Evolutionary conservation across 1,284 basidiomycete genomes (phyloP), one percentile per base, ranked within the genome.

Genomic region (Naganishia cerealis): DNA sequence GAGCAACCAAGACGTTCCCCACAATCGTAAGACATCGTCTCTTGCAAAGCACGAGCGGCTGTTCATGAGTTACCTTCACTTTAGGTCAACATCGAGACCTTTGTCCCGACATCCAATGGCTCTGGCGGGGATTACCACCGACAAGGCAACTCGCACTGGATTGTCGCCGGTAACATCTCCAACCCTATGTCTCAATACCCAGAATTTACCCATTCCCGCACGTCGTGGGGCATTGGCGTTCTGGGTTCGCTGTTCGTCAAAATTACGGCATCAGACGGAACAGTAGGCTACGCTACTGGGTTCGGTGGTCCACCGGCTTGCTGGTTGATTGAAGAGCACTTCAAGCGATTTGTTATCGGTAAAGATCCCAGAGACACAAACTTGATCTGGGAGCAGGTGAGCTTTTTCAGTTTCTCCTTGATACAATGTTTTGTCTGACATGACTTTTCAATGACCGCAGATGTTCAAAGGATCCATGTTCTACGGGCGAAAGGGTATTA

Each of bases 281-380:
- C 81, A 0, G 76, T 81, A 52, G 82, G 84, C 21, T 82, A 84
- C 66, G 82, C 83, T 1, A 84, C 84, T n/a, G 81, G 81, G 21
- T 83, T 85, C 69, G 84, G 84, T 39, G 84, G 84, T 1, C 84
- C 83, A 1, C 84, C 84, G 2, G 83, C 83, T 0, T 85, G 84
- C 75, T 85, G 83, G 83, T 78, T 85, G 57, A 84, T 85, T 70
- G 81, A 84, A 70, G 79, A 85, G 73, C 84, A 85, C 74, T 82
- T 83, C 67, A 80, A 82, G 74, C 79, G 84, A 43, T 85, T 85
- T 75, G 78, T 85, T 46, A 67, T 85, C 21, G 84, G 83, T n/a
- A 78, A 81, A 58, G 84, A 85, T 71, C 83, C 84, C 6, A 75
- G 83, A 58, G 81, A 84, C 71, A 82, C 80, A 55, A 84, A 82